Percentiles rank a stretch among this genome's conserved stretches.
phyloP scores from a whole-genome alignment of 1,139 yeast genomes.

The Hyphopichia khmerensis region DNA sequence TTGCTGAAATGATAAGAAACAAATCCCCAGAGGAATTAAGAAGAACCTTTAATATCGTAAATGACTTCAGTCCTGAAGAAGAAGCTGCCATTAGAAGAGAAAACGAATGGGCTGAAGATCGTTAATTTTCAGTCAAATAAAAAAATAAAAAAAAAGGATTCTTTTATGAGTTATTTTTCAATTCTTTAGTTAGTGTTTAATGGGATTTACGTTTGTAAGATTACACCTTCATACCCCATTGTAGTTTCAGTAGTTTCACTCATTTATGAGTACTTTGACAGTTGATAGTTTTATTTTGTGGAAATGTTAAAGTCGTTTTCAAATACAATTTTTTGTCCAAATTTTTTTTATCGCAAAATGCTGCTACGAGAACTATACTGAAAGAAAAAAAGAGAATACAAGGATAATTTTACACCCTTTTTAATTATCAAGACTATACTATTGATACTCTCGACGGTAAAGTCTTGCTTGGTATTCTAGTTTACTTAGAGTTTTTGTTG shows the following conservation, averaged over 20 bases:
- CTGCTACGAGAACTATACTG: background rate
- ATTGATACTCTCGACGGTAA: too few relatives aligned
- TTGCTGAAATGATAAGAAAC: conserved; percentile 97
- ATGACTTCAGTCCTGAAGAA: conserved; percentile 97
- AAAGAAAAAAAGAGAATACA: background rate
- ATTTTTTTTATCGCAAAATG: conserved; percentile 3
- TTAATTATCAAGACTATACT: too few relatives aligned
- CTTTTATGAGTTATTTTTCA: background rate
- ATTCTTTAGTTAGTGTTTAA: background rate
- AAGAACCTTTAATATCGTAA: conserved; percentile 91
- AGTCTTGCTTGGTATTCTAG: too few relatives aligned
- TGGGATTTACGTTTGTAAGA: background rate
- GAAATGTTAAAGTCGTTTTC: too few relatives aligned
- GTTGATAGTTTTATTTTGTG: too few relatives aligned
- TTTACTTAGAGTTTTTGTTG: background rate
- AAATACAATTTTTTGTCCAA: background rate
- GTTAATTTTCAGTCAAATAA: too few relatives aligned
- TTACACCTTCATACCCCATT: too few relatives aligned
- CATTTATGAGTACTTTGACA: too few relatives aligned
- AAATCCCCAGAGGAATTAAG: conserved; percentile 96
- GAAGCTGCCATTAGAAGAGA: conserved; percentile 97
- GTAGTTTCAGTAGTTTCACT: too few relatives aligned
- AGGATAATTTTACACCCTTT: background rate
- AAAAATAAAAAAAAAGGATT: too few relatives aligned
- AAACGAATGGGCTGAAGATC: conserved; percentile 99